A percentile compares a stretch with the other conserved stretches of the same genome.
These are phyloP conservation scores for Pseudisothecium myosuroides DNA, from an alignment of 225 moss, liverwort and hornwort species.

Conservation along the genomic window DNA sequence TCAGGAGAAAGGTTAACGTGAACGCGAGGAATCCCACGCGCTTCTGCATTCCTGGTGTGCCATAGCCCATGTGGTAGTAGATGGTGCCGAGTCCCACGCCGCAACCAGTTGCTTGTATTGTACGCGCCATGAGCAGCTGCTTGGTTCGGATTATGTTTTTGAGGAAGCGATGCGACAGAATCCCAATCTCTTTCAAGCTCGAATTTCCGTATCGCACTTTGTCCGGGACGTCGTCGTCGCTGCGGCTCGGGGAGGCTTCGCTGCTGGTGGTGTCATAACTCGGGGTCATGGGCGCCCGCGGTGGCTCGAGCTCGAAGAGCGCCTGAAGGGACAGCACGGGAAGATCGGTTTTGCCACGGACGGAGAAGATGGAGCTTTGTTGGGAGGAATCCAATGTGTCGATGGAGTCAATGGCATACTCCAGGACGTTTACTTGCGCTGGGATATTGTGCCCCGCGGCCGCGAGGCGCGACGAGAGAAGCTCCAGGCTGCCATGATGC, in stretches of 20 bases:
- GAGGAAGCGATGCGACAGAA: conserved; percentile 19
- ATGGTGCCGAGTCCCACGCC: conserved; percentile 49
- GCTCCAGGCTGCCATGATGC: conserved; percentile 49
- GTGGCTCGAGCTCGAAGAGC: conserved; percentile 36
- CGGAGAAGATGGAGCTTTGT: conserved; percentile 31
- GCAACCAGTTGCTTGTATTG: conserved; percentile 31
- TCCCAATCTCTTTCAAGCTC: neutral
- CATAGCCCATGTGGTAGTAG: conserved; percentile 45
- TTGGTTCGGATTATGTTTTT: conserved; percentile 23
- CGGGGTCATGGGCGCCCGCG: neutral
- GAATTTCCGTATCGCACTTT: conserved; percentile 21
- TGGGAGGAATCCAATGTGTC: conserved; percentile 33
- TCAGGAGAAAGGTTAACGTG: conserved; percentile 57
- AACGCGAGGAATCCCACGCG: conserved; percentile 64
- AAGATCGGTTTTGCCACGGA: conserved; percentile 26
- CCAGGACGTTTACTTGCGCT: conserved; percentile 44
- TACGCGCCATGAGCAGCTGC: conserved; percentile 25
- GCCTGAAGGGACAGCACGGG: conserved; percentile 29
- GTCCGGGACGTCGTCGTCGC: neutral
- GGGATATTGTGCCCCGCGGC: conserved; percentile 49
- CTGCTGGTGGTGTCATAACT: neutral
- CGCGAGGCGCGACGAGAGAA: conserved; percentile 32
- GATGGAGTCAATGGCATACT: conserved; percentile 57
- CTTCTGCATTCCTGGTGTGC: conserved; percentile 28
- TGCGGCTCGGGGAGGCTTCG: conserved; percentile 1